These are phyloP conservation scores for Phytopythium mirpurense DNA, from an alignment of 352 stramenopile species.

Conservation along the genomic window DNA sequence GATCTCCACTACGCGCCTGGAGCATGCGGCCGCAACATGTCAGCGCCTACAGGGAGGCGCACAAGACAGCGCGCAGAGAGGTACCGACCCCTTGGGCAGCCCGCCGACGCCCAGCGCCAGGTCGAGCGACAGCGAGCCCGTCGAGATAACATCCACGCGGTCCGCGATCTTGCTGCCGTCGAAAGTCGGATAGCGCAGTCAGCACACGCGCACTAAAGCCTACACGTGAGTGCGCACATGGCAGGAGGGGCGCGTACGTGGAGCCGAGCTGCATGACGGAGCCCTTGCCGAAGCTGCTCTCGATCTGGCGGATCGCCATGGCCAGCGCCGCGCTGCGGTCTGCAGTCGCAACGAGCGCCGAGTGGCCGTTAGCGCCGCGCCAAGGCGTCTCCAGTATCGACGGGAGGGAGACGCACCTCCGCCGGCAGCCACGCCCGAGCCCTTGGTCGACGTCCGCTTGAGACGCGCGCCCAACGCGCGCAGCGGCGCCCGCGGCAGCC, in stretches of 20 bases:
- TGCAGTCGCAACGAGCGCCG: conserved; percentile 9
- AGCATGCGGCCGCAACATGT: not conserved
- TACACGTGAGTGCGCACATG: not conserved
- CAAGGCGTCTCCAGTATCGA: too few species aligned
- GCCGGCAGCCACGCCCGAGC: conserved; percentile 6
- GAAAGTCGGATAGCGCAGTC: not conserved
- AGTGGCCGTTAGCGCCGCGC: too few species aligned
- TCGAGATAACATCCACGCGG: conserved; percentile 92
- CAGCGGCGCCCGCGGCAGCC: conserved; percentile 2
- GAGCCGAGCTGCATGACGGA: conserved; percentile 95
- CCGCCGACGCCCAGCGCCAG: conserved; percentile 90
- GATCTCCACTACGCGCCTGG: conserved; percentile 96
- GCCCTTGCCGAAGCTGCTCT: conserved; percentile 95
- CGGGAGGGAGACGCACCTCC: conserved; percentile 13
- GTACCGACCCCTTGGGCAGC: conserved; percentile 86
- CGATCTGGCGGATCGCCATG: conserved; percentile 94
- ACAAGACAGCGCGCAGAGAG: too few species aligned
- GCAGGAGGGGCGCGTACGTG: conserved; percentile 28
- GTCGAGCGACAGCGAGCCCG: conserved; percentile 93
- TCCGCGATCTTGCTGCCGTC: conserved; percentile 69
- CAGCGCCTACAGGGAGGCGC: too few species aligned
- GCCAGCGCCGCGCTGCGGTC: conserved; percentile 87
- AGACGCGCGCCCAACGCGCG: conserved; percentile 18
- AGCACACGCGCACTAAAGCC: too few species aligned
- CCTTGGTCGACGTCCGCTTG: conserved; percentile 31